Evolutionary conservation across 805 yeast genomes (phyloP), one percentile per base, ranked within the genome.

Genomic region (Ogataea sp.): DNA sequence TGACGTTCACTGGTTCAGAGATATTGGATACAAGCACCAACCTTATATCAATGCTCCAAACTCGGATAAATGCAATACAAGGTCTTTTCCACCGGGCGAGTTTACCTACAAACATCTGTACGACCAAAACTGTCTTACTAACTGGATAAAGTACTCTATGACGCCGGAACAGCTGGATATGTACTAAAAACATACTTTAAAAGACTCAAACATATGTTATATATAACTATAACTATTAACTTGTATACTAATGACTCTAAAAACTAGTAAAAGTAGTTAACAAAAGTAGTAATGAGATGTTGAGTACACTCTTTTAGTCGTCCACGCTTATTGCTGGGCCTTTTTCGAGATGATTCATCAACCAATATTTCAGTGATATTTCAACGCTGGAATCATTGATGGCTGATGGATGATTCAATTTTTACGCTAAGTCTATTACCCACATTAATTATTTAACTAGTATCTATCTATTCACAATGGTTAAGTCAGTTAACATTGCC

Each of bases 1-100:
- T 8, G 68, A 72, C 39, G 69, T 87, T 28, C 96, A 87, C 54
- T 87, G 95, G 93, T 88, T 88, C 55, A 71, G 86, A 54, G 94
- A 84, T 51, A 79, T 85, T 39, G 94, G 93, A 0, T 84, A 85
- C 55, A 65, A 63, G 39, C 95, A 85, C 56, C 66, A 64, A 40
- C 95, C 95, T 1, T 87, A 82, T 57, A 61, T 68, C 18, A 79
- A 85, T 56, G 84, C 95, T 51, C 95, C 96, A 2, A 70, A 68
- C 37, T 65, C 69, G 23, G 63, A 67, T 5, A 61, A 62, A 38
- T 77, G 83, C 43, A 42, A 48, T 5, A 36, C 39, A 28, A 51
- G 50, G 3, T 65, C 65, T 4, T 82, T 87, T 48, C 49, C 48
- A 28, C 53, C 66, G 2, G 87, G 80, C 1, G 46, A 58, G 39